These are phyloP conservation scores for Gastroboletus turbinatus DNA, from an alignment of 1,284 basidiomycete species.

Conservation along the genomic window DNA sequence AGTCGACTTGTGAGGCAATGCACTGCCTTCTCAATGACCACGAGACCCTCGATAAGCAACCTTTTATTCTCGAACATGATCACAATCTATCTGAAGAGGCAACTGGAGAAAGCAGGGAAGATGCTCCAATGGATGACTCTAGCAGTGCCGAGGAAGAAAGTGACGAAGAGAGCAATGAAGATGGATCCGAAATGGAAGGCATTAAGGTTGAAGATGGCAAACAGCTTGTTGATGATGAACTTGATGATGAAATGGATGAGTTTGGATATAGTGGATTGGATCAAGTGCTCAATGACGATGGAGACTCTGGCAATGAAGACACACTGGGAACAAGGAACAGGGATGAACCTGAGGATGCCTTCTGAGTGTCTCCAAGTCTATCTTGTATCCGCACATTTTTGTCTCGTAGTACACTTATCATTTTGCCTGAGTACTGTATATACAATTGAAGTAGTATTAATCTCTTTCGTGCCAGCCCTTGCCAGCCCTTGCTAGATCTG, in stretches of 20 bases:
- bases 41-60: background rate
- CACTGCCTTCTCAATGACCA: background rate
- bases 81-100: background rate
- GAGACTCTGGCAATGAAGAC: no score
- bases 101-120: background rate
- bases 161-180: background rate
- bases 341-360: no score
- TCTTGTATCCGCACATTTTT: no score
- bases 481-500: no score
- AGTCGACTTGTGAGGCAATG: background rate
- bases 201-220: background rate
- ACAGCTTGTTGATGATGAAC: background rate
- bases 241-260: constrained; percentile 7
- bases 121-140: background rate
- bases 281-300: no score
- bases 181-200: background rate
- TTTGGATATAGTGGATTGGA: background rate
- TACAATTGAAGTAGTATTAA: no score
- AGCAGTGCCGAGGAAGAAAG: background rate
- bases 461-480: no score
- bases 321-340: no score
- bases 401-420: no score
- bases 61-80: background rate
- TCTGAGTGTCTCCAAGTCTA: no score
- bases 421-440: no score